Evolutionary conservation across 2,329 filamentous ascomycete species (phyloP).

Genomic region (Xylariaceae sp.): DNA sequence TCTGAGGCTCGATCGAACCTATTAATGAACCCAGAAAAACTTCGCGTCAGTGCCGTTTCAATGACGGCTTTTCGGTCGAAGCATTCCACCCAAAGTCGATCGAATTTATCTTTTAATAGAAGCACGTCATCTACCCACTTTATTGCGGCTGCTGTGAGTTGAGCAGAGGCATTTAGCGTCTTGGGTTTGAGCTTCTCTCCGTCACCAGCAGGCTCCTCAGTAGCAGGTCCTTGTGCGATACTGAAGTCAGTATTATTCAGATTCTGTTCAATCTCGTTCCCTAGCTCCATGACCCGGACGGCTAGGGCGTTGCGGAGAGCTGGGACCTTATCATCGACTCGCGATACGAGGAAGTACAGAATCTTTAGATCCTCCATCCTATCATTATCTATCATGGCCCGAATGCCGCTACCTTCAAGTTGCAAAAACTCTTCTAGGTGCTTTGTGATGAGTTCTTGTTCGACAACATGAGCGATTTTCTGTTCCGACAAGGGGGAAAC

Average conservation of each 20-base stretch:
- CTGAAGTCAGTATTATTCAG: constrained; percentile 64
- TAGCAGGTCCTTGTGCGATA: constrained; percentile 42
- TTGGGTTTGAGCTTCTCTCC: constrained; percentile 57
- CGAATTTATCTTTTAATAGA: constrained; percentile 85
- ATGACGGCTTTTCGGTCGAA: constrained; percentile 79
- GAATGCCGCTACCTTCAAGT: constrained; percentile 83
- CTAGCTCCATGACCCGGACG: constrained; percentile 78
- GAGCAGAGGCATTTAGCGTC: constrained; percentile 66
- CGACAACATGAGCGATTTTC: constrained; percentile 79
- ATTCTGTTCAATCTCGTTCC: constrained; percentile 79
- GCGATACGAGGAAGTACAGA: constrained; percentile 78
- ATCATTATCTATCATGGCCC: constrained; percentile 91
- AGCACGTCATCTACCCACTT: constrained; percentile 96
- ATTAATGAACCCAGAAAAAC: constrained; percentile 94
- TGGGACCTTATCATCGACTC: constrained; percentile 77
- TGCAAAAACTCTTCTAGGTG: constrained; percentile 83
- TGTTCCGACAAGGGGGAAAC: constrained; percentile 74
- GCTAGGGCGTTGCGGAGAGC: constrained; percentile 76
- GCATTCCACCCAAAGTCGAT: constrained; percentile 75
- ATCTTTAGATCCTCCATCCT: constrained; percentile 78
- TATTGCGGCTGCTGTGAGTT: constrained; percentile 85
- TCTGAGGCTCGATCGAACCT: constrained; percentile 85
- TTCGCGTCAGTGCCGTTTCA: constrained; percentile 82
- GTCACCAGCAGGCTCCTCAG: constrained; percentile 53
- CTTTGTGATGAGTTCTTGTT: constrained; percentile 77